A percentile compares a stretch with the other conserved stretches of the same genome.
These are phyloP conservation scores for Lactarius psammicola DNA, from an alignment of 768 basidiomycete species.

Conservation along the genomic window DNA sequence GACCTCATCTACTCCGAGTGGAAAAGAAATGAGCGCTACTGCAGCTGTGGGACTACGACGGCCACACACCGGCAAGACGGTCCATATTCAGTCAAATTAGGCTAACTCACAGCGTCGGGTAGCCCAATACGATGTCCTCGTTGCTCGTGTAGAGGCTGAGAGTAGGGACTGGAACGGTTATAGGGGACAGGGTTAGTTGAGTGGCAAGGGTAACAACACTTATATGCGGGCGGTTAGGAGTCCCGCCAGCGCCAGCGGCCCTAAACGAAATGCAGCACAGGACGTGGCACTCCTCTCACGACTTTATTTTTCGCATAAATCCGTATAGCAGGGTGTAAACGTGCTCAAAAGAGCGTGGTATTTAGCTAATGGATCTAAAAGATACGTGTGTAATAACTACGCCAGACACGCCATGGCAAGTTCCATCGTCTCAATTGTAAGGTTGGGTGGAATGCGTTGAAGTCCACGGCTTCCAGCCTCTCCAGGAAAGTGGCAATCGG, in stretches of 20 bases:
- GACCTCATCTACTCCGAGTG: conserved; percentile 50
- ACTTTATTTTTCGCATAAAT: conserved; percentile 1
- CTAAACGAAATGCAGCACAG: neutral
- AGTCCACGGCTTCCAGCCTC: conserved; percentile 65
- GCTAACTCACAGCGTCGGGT: conserved; percentile 1
- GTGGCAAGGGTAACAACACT: conserved; percentile 18
- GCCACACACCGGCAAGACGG: conserved; percentile 30
- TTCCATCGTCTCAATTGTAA: conserved; percentile 72
- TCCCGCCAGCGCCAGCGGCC: conserved; percentile 5
- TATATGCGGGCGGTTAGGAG: conserved; percentile 1
- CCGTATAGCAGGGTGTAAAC: neutral
- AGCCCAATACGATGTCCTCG: conserved; percentile 10
- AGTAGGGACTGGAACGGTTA: conserved; percentile 4
- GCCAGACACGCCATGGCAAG: conserved; percentile 72
- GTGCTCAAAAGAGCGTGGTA: conserved; percentile 5
- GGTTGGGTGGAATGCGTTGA: conserved; percentile 66
- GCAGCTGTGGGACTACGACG: conserved; percentile 16
- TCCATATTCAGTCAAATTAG: conserved; percentile 24
- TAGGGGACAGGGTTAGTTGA: conserved; percentile 15
- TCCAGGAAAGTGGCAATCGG: conserved; percentile 63
- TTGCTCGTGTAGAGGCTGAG: conserved; percentile 17
- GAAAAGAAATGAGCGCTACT: conserved; percentile 12
- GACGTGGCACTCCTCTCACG: conserved; percentile 11
- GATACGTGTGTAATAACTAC: conserved; percentile 45
- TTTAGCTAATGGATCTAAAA: conserved; percentile 32